Evolutionary conservation across 768 basidiomycete species (phyloP).

Genomic region (Xanthoconium stramineum): DNA sequence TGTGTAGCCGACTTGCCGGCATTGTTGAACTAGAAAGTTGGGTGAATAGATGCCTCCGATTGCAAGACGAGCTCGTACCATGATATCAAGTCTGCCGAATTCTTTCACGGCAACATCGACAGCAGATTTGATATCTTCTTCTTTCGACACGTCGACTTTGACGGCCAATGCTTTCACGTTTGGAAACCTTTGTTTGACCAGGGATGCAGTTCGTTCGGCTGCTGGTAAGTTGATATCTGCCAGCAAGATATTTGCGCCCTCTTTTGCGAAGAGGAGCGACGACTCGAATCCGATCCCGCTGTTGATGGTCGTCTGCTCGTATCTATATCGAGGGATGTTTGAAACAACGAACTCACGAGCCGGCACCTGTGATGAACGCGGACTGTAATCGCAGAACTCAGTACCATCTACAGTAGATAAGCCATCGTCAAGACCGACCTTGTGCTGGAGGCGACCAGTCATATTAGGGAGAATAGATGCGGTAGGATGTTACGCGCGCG

Average conservation of each 20-base stretch:
- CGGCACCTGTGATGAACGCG: slow-evolving; percentile 84
- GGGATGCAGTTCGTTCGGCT: slow-evolving; percentile 61
- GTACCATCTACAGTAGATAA: background rate
- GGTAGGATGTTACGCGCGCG: background rate
- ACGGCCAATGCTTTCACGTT: slow-evolving; percentile 65
- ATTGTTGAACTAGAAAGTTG: slow-evolving; percentile 76
- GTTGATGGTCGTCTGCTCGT: slow-evolving; percentile 13
- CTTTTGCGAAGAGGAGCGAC: slow-evolving; percentile 89
- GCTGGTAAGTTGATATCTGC: slow-evolving; percentile 82
- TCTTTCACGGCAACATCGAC: slow-evolving; percentile 77
- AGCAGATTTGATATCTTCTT: slow-evolving; percentile 77
- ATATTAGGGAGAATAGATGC: slow-evolving; percentile 32
- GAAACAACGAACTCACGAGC: slow-evolving; percentile 56
- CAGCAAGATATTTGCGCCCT: slow-evolving; percentile 88
- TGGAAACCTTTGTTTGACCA: slow-evolving; percentile 65
- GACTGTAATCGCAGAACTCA: slow-evolving; percentile 42
- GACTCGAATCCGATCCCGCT: slow-evolving; percentile 98
- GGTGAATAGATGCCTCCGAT: background rate
- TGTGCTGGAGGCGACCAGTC: slow-evolving; percentile 67
- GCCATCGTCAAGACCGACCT: slow-evolving; percentile 36
- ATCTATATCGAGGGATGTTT: background rate
- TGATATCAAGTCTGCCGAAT: slow-evolving; percentile 93
- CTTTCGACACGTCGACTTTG: slow-evolving; percentile 87
- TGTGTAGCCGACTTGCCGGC: slow-evolving; percentile 49
- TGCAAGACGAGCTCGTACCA: slow-evolving; percentile 52